Evolutionary conservation across 768 basidiomycete species (phyloP).

Genomic region (Xerocomellus amylosporus): DNA sequence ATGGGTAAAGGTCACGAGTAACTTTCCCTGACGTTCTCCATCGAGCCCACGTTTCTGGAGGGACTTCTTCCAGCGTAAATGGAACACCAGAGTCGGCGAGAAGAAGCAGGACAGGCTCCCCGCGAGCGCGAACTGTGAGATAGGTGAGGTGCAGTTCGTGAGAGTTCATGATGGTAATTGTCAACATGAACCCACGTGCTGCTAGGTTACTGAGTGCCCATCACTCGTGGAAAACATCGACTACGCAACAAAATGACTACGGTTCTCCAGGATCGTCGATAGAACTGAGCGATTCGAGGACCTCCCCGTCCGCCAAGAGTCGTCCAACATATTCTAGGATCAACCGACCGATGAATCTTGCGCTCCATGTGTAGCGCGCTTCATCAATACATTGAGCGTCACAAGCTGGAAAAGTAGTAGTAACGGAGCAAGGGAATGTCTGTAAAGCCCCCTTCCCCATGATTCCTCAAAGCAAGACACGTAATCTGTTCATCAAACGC

Average conservation of each 20-base stretch:
- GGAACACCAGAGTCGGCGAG: slow-evolving; percentile 25
- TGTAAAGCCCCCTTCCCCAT: slow-evolving; percentile 23
- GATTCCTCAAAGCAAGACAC: slow-evolving; percentile 52
- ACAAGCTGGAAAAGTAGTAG: slow-evolving; percentile 11
- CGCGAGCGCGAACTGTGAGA: slow-evolving; percentile 22
- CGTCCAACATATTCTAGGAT: background rate
- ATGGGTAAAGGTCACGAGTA: slow-evolving; percentile 22
- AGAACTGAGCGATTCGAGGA: slow-evolving; percentile 54
- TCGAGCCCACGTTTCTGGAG: slow-evolving; percentile 12
- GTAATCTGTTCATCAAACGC: slow-evolving; percentile 54
- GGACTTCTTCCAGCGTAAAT: slow-evolving; percentile 21
- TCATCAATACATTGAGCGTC: slow-evolving; percentile 67
- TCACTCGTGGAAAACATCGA: background rate
- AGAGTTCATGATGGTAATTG: slow-evolving; percentile 12
- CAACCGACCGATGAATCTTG: slow-evolving; percentile 37
- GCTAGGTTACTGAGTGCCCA: background rate
- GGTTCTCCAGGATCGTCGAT: background rate
- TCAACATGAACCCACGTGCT: background rate
- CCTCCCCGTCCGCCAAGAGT: slow-evolving; percentile 56
- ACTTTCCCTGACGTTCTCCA: slow-evolving; percentile 17
- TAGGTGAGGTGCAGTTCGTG: slow-evolving; percentile 22
- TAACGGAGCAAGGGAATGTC: background rate
- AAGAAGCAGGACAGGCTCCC: slow-evolving; percentile 26
- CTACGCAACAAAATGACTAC: background rate
- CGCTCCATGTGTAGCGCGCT: slow-evolving; percentile 71